phyloP scores from a whole-genome alignment of 2,329 filamentous ascomycete species.

The Taxawa tesnikishii region DNA sequence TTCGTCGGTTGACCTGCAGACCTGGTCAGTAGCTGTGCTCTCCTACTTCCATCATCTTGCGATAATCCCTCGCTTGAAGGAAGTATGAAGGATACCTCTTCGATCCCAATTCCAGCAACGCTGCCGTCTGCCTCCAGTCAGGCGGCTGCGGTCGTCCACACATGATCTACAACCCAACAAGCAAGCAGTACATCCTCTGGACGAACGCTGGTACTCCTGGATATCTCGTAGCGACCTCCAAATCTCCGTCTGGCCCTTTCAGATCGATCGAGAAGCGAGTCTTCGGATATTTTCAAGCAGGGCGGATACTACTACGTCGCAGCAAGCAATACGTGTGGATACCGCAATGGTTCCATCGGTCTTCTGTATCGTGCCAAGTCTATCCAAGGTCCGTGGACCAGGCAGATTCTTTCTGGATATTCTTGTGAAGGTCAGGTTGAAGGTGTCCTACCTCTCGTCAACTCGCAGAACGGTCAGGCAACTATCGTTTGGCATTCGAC shows the following conservation, averaged over 20 bases:
- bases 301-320: slow-evolving; percentile 11
- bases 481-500: slow-evolving; percentile 14
- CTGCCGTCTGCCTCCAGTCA: slow-evolving; percentile 5
- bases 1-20: slow-evolving; percentile 10
- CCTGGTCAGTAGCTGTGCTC: slow-evolving; percentile 7
- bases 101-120: slow-evolving; percentile 7
- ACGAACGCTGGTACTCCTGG: slow-evolving; percentile 13
- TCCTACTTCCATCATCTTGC: not conserved
- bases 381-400: slow-evolving; percentile 13
- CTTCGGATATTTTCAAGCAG: slow-evolving; percentile 12
- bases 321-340: slow-evolving; percentile 14
- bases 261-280: slow-evolving; percentile 14
- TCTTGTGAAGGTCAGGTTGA: slow-evolving; percentile 13
- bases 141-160: slow-evolving; percentile 14
- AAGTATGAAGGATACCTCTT: slow-evolving; percentile 14
- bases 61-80: slow-evolving; percentile 3
- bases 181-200: slow-evolving; percentile 13
- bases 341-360: slow-evolving; percentile 13
- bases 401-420: slow-evolving; percentile 14
- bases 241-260: slow-evolving; percentile 12
- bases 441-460: slow-evolving; percentile 11
- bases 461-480: slow-evolving; percentile 6
- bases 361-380: slow-evolving; percentile 11
- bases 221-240: slow-evolving; percentile 12
- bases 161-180: slow-evolving; percentile 12